These are phyloP conservation scores for Amanita subjunquillea DNA, from an alignment of 768 basidiomycete genomes.

Conservation along the genomic window DNA sequence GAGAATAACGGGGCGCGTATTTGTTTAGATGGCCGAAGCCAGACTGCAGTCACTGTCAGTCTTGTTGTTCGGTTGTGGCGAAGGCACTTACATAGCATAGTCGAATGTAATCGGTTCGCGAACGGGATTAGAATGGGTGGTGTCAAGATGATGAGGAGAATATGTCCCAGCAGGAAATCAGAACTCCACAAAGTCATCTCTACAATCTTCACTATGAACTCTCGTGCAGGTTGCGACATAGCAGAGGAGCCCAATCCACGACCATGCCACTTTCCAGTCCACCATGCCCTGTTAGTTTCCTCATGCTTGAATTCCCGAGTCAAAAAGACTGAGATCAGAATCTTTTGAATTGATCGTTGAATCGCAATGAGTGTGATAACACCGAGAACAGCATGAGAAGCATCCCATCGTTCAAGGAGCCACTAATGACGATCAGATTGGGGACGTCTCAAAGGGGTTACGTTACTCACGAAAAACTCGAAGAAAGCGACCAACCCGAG, in stretches of 20 bases:
- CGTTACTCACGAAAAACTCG: constrained; percentile 79
- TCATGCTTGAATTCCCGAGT: constrained; percentile 98
- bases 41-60: constrained; percentile 43
- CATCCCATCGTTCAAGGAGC: constrained; percentile 95
- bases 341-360: constrained; percentile 89
- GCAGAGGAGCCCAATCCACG: constrained; percentile 85
- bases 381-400: constrained; percentile 93
- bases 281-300: constrained; percentile 97
- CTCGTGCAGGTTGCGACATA: constrained; percentile 91
- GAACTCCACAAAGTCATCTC: constrained; percentile 97
- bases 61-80: not conserved
- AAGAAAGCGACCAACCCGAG: constrained; percentile 85
- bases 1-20: constrained; percentile 91
- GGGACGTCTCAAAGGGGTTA: constrained; percentile 13
- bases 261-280: constrained; percentile 98
- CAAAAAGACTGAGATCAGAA: constrained; percentile 87
- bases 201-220: constrained; percentile 96
- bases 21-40: constrained; percentile 92
- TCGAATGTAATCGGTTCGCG: constrained; percentile 83
- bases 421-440: constrained; percentile 38
- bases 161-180: constrained; percentile 81
- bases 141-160: constrained; percentile 82
- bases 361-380: constrained; percentile 83
- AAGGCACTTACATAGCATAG: constrained; percentile 67
- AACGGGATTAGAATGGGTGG: constrained; percentile 81